phyloP scores from a whole-genome alignment of 495 filamentous ascomycete species.

The Aspergillus egyptiacus region DNA sequence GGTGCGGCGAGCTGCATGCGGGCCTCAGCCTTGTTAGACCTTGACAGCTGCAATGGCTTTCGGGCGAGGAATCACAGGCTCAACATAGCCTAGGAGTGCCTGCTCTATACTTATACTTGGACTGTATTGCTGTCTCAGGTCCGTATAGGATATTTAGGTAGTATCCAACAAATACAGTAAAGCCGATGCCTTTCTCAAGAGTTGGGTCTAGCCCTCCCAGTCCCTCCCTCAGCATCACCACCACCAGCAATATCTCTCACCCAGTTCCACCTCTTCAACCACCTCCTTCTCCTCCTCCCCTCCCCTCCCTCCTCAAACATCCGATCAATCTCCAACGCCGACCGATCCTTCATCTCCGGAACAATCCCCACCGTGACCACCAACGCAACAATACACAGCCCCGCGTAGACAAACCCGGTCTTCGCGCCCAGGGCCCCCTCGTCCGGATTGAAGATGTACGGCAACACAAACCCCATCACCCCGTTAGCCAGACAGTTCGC shows the following conservation, averaged over 20 bases:
- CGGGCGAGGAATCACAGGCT: too few species aligned
- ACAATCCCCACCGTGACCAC: slow-evolving; percentile 21
- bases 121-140: too few species aligned
- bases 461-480: slow-evolving; percentile 25
- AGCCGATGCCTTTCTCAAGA: too few species aligned
- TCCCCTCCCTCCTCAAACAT: slow-evolving; percentile 24
- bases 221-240: too few species aligned
- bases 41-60: too few species aligned
- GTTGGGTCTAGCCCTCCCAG: too few species aligned
- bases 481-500: slow-evolving; percentile 22
- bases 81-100: too few species aligned
- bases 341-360: slow-evolving; percentile 34
- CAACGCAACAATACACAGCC: slow-evolving; percentile 20
- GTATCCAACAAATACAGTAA: too few species aligned
- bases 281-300: background rate
- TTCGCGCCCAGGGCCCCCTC: slow-evolving; percentile 25
- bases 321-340: slow-evolving; percentile 29
- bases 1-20: too few species aligned
- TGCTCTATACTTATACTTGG: too few species aligned
- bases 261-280: background rate
- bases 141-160: too few species aligned
- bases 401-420: slow-evolving; percentile 31
- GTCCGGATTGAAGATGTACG: slow-evolving; percentile 34
- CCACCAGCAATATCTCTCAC: background rate
- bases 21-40: too few species aligned